phyloP scores from a whole-genome alignment of 345 rosid species.

The Melastoma malabathricum region DNA sequence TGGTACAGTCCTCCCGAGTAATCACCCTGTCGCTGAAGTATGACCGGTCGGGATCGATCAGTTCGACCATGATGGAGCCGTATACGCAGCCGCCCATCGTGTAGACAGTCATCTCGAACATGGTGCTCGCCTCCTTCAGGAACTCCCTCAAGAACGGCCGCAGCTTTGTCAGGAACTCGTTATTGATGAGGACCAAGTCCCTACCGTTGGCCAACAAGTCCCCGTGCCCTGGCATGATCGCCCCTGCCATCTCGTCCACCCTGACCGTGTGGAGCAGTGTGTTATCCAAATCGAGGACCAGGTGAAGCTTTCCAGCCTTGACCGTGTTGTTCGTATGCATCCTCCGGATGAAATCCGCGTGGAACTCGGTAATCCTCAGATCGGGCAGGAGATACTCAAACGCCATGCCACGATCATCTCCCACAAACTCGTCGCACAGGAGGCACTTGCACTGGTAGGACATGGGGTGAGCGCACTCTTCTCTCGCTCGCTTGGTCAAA shows the following conservation, averaged over 20 bases:
- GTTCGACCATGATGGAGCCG: neutral
- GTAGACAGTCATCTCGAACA: neutral
- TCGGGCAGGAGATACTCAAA: neutral
- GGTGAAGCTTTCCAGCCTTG: neutral
- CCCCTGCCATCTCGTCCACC: no score
- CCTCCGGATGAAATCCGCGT: neutral
- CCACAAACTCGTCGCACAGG: neutral
- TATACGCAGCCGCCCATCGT: neutral
- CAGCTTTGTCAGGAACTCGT: neutral
- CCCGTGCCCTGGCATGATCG: neutral
- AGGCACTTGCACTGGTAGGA: neutral
- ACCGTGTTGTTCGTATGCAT: neutral
- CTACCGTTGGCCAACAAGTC: neutral
- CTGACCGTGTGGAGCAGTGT: neutral
- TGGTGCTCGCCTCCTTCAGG: conserved; percentile 3
- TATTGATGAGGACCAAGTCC: neutral
- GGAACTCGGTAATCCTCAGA: neutral
- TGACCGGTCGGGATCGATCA: neutral
- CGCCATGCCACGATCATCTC: neutral
- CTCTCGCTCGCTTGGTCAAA: neutral
- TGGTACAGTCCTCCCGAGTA: neutral
- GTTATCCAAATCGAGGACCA: conserved; percentile 6
- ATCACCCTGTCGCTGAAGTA: conserved; percentile 1
- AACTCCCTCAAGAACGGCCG: conserved; percentile 2
- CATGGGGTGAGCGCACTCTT: neutral